Evolutionary conservation across 23 red algal genomes (phyloP).

Genomic region (Rhodosorus marinus): DNA sequence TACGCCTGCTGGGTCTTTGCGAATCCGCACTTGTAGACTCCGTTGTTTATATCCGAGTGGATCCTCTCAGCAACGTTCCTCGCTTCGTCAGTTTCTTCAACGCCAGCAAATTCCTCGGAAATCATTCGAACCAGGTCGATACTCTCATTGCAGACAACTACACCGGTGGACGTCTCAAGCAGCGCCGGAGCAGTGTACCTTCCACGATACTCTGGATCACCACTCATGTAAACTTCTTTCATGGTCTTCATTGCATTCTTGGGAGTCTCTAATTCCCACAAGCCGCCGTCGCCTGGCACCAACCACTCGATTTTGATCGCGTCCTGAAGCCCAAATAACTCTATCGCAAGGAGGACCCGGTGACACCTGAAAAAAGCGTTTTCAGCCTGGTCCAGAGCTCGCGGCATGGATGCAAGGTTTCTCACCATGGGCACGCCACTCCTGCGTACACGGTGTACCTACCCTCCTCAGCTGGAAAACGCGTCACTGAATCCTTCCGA

Average conservation of each 20-base stretch:
- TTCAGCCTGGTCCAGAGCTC: too few species aligned
- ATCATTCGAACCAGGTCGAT: slow-evolving; percentile 58
- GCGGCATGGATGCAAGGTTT: too few species aligned
- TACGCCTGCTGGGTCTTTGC: slow-evolving; percentile 63
- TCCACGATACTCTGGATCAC: slow-evolving; percentile 21
- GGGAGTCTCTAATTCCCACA: slow-evolving; percentile 26
- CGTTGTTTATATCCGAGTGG: slow-evolving; percentile 52
- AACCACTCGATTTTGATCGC: slow-evolving; percentile 6
- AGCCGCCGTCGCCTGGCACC: slow-evolving; percentile 13
- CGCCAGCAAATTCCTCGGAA: neutral
- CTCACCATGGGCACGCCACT: slow-evolving; percentile 56
- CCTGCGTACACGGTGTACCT: slow-evolving; percentile 54
- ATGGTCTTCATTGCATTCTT: too few species aligned
- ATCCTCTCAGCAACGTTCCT: slow-evolving; percentile 7
- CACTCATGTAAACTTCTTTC: too few species aligned
- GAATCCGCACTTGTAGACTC: slow-evolving; percentile 88
- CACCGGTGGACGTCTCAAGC: slow-evolving; percentile 7
- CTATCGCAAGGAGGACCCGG: slow-evolving; percentile 45
- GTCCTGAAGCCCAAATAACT: slow-evolving; percentile 9
- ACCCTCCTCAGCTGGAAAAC: neutral
- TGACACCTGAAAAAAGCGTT: slow-evolving; percentile 84
- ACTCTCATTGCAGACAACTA: slow-evolving; percentile 61
- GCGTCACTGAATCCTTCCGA: neutral
- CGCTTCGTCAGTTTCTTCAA: neutral
- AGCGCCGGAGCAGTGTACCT: slow-evolving; percentile 71